These are phyloP conservation scores for Amauroascus verrucosus DNA, from an alignment of 2,329 filamentous ascomycete genomes.

Conservation along the genomic window DNA sequence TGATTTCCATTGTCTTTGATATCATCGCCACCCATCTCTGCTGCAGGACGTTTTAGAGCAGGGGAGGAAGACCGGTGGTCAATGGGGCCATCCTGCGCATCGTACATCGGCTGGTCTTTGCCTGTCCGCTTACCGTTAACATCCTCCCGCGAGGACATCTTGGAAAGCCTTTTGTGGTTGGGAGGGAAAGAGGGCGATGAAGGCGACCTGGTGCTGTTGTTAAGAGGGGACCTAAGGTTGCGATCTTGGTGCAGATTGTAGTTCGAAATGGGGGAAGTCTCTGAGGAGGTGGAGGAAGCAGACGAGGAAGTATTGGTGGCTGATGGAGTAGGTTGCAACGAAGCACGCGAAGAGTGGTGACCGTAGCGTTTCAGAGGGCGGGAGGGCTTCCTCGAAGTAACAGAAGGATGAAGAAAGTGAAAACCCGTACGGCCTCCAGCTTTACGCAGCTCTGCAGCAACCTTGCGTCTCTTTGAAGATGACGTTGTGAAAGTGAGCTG, in stretches of 20 bases:
- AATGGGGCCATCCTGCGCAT: constrained; percentile 15
- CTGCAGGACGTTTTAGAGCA: constrained; percentile 44
- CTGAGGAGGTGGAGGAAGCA: constrained; percentile 25
- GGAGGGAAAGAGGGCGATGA: constrained; percentile 34
- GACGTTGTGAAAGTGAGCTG: constrained; percentile 42
- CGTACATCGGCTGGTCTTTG: constrained; percentile 26
- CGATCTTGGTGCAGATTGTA: background rate
- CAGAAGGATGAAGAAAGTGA: constrained; percentile 15
- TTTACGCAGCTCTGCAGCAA: constrained; percentile 34
- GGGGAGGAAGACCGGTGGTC: constrained; percentile 35
- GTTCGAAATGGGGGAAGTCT: background rate
- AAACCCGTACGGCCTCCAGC: constrained; percentile 26
- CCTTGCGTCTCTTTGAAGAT: constrained; percentile 42
- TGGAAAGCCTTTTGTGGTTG: constrained; percentile 18
- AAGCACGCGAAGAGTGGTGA: constrained; percentile 25
- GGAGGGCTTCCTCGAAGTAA: constrained; percentile 7
- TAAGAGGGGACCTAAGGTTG: background rate
- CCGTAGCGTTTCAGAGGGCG: constrained; percentile 13
- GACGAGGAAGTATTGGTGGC: constrained; percentile 9
- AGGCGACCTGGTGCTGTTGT: background rate
- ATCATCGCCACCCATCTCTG: constrained; percentile 43
- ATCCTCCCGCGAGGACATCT: constrained; percentile 35
- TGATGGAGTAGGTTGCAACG: constrained; percentile 9
- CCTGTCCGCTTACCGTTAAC: constrained; percentile 19
- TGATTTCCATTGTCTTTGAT: constrained; percentile 20